Percentiles rank a stretch among this genome's conserved stretches.
phyloP scores from a whole-genome alignment of 164 flowering plant species.

The Macadamia integrifolia region DNA sequence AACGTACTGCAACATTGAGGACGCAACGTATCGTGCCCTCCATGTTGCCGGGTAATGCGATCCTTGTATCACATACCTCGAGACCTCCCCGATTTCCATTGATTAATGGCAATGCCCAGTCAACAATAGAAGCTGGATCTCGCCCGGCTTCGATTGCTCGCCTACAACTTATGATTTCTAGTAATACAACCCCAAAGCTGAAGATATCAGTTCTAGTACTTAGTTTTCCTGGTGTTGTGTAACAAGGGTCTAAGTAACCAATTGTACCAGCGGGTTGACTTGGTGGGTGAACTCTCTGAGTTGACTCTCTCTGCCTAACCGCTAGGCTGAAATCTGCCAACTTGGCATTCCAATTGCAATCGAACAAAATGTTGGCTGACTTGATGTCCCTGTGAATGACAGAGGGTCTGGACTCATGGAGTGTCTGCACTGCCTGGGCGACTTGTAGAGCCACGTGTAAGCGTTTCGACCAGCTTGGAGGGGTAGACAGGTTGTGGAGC shows the following conservation, averaged over 20 bases:
- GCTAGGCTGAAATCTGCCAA: slow-evolving; percentile 71
- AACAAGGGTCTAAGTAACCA: slow-evolving; percentile 68
- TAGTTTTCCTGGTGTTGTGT: slow-evolving; percentile 43
- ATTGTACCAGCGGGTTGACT: slow-evolving; percentile 67
- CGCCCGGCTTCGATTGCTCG: slow-evolving; percentile 41
- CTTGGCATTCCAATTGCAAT: slow-evolving; percentile 41
- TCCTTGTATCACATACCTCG: slow-evolving; percentile 19
- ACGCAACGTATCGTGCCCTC: slow-evolving; percentile 11
- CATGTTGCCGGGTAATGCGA: slow-evolving; percentile 5
- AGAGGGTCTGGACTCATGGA: slow-evolving; percentile 36
- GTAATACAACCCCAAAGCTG: slow-evolving; percentile 63
- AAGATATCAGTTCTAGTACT: slow-evolving; percentile 61
- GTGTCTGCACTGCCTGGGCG: slow-evolving; percentile 39
- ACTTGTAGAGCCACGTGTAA: slow-evolving; percentile 38
- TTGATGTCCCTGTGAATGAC: slow-evolving; percentile 67
- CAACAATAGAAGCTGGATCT: slow-evolving; percentile 37
- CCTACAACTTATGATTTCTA: slow-evolving; percentile 54
- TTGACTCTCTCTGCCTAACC: slow-evolving; percentile 4
- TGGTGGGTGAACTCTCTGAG: slow-evolving; percentile 2
- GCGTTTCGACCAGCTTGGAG: slow-evolving; percentile 49
- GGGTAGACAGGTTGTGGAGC: slow-evolving; percentile 27
- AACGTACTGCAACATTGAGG: slow-evolving; percentile 34
- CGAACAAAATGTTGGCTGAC: slow-evolving; percentile 56
- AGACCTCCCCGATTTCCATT: slow-evolving; percentile 1
- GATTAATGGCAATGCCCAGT: slow-evolving; percentile 26